Base-by-base conservation (phyloP, 768 basidiomycete species). In the Postia placenta region DNA sequence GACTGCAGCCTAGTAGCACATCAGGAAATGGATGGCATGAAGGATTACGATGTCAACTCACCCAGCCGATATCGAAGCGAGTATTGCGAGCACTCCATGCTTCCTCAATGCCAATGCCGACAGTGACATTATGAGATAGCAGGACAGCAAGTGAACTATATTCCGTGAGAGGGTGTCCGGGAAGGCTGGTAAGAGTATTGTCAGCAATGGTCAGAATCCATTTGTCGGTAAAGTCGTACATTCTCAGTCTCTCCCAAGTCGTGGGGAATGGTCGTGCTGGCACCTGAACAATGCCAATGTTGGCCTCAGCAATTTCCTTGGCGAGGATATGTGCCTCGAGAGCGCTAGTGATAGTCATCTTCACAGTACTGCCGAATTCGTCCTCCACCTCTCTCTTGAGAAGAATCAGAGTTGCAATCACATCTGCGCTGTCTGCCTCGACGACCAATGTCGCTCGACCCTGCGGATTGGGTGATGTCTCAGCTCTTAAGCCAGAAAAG, bases 1-100 rank as follows among this genome's bases (percentile, higher is more conserved):
- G 14, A 48, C 42, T 24, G 52, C 43, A 39, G 54, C 53, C 61
- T 63, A 27, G 11, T 38, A 43, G 2, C 36, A 23, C 40, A 49
- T 20, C 22, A 25, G 40, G 20, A 6, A 17, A 5, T 14, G 15
- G 19, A 15, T n/a, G n/a, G n/a, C 6, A 15, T 15, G 30, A 33
- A 7, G 15, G 15, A 28, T 33, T 22, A 23, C 9, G n/a, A 33
- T 33, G 41, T 2, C 40, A 37, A 24, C 56, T 15, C 53, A 85
- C 87, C 92, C 92, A 94, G 37, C 79, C 87, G 25, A 81, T 67
- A 54, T 95, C 91, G 55, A 92, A 87, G 14, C 85, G 78, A 9
- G 85, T 74, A 60, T 85, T 90, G 22, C 87, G 78, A 5, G 86
- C 83, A 23, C 75, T 72, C 85, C 84, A 91, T 35, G 76, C 76